phyloP scores from a whole-genome alignment of 2,329 filamentous ascomycete genomes.

The Aspergillus udagawae region DNA sequence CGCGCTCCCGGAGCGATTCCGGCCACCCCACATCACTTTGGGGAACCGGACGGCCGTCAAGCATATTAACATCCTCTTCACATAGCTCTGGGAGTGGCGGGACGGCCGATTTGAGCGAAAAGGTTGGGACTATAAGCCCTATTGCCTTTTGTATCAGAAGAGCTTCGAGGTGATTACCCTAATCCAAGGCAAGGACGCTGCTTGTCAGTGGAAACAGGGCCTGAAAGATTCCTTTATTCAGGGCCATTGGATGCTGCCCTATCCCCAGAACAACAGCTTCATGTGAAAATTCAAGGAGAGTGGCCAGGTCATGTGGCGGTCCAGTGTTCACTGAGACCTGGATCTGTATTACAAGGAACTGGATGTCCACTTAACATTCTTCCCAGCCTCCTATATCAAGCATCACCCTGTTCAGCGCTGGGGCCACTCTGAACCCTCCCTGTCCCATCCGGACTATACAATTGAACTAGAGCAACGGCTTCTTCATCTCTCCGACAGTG shows the following conservation, averaged over 20 bases:
- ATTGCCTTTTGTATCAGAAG: neutral
- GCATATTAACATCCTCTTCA: neutral
- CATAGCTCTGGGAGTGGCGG: neutral
- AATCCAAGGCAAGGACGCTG: neutral
- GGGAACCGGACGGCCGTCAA: neutral
- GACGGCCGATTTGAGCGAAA: neutral
- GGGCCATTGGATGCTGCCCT: neutral
- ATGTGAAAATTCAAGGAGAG: neutral
- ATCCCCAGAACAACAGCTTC: neutral
- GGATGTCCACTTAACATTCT: neutral
- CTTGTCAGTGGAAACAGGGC: neutral
- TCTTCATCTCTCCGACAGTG: neutral
- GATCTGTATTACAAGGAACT: slow-evolving; percentile 1
- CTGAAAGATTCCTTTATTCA: neutral
- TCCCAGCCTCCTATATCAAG: neutral
- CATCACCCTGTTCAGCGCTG: neutral
- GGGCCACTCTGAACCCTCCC: neutral
- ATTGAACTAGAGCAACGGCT: neutral
- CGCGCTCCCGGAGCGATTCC: neutral
- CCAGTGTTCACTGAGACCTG: neutral
- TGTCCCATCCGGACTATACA: neutral
- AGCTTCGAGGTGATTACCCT: neutral
- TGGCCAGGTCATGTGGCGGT: neutral
- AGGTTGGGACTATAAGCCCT: neutral
- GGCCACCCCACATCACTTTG: neutral